phyloP scores from a whole-genome alignment of 176 grass and related monocot species.

The Pontederia paniculata region DNA sequence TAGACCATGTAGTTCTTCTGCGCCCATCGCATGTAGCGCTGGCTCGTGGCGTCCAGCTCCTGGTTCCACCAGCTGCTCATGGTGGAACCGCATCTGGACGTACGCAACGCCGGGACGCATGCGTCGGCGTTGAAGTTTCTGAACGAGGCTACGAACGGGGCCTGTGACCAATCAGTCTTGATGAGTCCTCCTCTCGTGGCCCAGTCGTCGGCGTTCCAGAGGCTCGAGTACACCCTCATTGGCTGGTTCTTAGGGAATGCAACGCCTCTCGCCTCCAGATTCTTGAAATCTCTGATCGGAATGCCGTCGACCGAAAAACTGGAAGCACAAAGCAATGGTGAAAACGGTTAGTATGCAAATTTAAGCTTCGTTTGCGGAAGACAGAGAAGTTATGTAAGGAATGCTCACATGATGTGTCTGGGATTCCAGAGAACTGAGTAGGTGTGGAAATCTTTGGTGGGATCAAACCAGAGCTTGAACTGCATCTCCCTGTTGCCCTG shows the following conservation, averaged over 20 bases:
- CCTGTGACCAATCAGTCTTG: constrained; percentile 34
- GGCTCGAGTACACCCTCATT: constrained; percentile 50
- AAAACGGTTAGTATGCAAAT: too few relatives aligned
- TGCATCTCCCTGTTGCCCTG: constrained; percentile 69
- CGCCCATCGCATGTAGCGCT: constrained; percentile 38
- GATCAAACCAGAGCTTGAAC: constrained; percentile 74
- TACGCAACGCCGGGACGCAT: constrained; percentile 20
- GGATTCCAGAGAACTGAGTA: constrained; percentile 61
- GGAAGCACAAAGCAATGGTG: neutral
- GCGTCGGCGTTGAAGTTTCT: constrained; percentile 27
- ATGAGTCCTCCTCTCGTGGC: constrained; percentile 32
- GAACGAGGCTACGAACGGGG: constrained; percentile 41
- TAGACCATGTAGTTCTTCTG: constrained; percentile 3
- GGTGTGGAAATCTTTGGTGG: constrained; percentile 40
- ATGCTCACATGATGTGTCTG: constrained; percentile 36
- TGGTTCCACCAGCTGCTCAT: constrained; percentile 38
- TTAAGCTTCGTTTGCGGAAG: too few relatives aligned
- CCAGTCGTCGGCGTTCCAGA: constrained; percentile 30
- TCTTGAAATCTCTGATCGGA: constrained; percentile 63
- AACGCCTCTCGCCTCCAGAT: constrained; percentile 43
- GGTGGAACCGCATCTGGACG: neutral
- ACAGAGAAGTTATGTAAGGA: neutral
- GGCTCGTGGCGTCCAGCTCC: constrained; percentile 52
- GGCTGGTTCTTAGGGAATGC: constrained; percentile 48
- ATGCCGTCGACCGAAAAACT: constrained; percentile 25